Evolutionary conservation across 1,284 basidiomycete genomes (phyloP), one percentile per base, ranked within the genome.

Genomic region (Mycosarcoma mackinlayi): DNA sequence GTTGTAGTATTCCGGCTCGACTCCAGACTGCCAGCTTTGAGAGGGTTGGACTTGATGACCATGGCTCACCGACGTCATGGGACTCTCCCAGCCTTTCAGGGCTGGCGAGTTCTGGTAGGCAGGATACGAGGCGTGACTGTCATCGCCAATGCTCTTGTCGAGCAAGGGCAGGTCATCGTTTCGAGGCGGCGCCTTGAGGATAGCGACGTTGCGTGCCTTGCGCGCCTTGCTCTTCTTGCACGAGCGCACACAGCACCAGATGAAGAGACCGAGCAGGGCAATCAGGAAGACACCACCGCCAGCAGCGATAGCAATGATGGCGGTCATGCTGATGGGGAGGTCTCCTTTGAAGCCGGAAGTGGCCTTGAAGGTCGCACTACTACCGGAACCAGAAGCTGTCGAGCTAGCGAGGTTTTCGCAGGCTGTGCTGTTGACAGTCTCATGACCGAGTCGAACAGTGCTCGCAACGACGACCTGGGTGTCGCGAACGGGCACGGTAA

Each of bases 401-500:
- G 52, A n/a, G n/a, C n/a, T 23, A 9, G 66, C 60, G 13, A 66
- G 49, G n/a, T 27, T 42, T 25, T 60, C 35, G 52, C 71, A 74
- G 40, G 60, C 2, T 39, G 28, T 6, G 34, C n/a, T 9, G 52
- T 67, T 54, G 49, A 64, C 57, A 6, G 54, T 4, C 33, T 64
- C 66, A 16, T 24, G 53, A 13, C 75, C 75, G 3, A 77, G 57
- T 27, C 45, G 51, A 7, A 54, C 47, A 4, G 71, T 54, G 48
- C 58, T 66, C 23, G 49, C 73, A 7, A 77, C 73, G 2, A 75
- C 64, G 13, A 68, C 73, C 55, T 72, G 66, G 16, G 52, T 64
- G 52, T 77, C 75, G 27, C 75, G 68, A 9, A 77, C 73, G 14
- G 68, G 54, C 6, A 77, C 60, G n/a, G 45, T 49, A 3, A 77